These are phyloP conservation scores for Penicillium glabrum DNA, from an alignment of 2,329 filamentous ascomycete species.

Conservation along the genomic window DNA sequence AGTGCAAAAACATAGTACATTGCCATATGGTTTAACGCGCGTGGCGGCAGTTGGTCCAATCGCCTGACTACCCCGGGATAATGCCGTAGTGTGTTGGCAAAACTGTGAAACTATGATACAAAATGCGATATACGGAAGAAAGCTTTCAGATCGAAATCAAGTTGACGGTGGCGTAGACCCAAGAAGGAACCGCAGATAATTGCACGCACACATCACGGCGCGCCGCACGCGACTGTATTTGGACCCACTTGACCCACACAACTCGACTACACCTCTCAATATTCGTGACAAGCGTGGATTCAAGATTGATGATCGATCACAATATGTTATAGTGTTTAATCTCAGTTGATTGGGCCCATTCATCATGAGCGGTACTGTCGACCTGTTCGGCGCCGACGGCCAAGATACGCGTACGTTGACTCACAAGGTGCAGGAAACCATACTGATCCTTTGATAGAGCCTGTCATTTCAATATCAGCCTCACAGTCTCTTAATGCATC, in stretches of 20 bases:
- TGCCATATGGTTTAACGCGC: too few relatives aligned
- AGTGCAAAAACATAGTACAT: too few relatives aligned
- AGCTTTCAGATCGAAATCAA: background rate
- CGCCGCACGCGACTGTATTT: background rate
- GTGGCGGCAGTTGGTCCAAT: too few relatives aligned
- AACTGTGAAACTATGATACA: background rate
- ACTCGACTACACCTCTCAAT: background rate
- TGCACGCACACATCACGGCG: background rate
- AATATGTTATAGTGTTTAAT: background rate
- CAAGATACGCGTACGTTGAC: slow-evolving; percentile 30
- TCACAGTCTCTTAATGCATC: slow-evolving; percentile 38
- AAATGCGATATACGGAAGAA: background rate
- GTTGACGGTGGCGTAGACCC: background rate
- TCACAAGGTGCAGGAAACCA: background rate
- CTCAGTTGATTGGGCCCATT: background rate
- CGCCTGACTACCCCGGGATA: too few relatives aligned
- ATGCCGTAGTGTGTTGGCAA: background rate
- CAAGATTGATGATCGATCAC: background rate
- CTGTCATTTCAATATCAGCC: slow-evolving; percentile 35
- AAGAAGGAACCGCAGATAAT: background rate
- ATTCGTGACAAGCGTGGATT: background rate
- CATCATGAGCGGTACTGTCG: slow-evolving; percentile 27
- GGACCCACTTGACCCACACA: slow-evolving; percentile 4
- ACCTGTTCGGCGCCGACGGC: slow-evolving; percentile 32
- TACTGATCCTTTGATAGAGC: slow-evolving; percentile 21